These are phyloP conservation scores for Nannizziopsis barbatae DNA, from an alignment of 2,329 filamentous ascomycete genomes.

Conservation along the genomic window DNA sequence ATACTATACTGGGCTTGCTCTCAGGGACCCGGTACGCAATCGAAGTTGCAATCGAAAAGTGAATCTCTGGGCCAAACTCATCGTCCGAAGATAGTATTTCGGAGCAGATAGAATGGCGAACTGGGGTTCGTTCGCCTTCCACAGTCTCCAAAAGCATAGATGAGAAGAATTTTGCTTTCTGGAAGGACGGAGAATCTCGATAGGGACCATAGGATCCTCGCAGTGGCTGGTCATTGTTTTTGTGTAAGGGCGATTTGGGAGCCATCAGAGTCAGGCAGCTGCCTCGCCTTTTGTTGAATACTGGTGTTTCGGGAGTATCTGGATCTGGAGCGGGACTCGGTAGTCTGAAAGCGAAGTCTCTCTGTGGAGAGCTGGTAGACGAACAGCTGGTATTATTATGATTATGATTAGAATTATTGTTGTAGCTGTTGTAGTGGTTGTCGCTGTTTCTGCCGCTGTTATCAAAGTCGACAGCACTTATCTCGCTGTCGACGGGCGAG, in stretches of 20 bases:
- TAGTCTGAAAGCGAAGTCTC: slow-evolving; percentile 6
- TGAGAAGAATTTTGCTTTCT: slow-evolving; percentile 5
- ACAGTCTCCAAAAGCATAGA: slow-evolving; percentile 10
- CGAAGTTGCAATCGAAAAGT: slow-evolving; percentile 16
- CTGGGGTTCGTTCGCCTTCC: slow-evolving; percentile 2
- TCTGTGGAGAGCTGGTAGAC: not conserved
- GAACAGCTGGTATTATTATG: not conserved
- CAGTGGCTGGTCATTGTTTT: not conserved
- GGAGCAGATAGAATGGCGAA: slow-evolving; percentile 14
- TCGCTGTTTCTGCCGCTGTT: not conserved
- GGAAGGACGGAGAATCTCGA: slow-evolving; percentile 7
- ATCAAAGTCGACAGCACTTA: not conserved
- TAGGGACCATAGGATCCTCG: slow-evolving; percentile 6
- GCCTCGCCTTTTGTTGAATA: not conserved
- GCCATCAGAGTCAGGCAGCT: slow-evolving; percentile 10
- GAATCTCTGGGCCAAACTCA: slow-evolving; percentile 10
- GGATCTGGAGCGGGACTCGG: slow-evolving; percentile 4
- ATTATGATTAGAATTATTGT: not conserved
- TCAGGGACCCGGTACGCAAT: slow-evolving; percentile 14
- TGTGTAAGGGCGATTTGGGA: slow-evolving; percentile 1
- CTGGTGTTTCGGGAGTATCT: not conserved
- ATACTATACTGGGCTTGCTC: slow-evolving; percentile 15
- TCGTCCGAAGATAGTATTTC: slow-evolving; percentile 16
- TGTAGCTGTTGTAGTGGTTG: too few relatives aligned
- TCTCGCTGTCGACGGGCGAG: slow-evolving; percentile 14